Evolutionary conservation across 2,329 filamentous ascomycete genomes (phyloP).

Genomic region (Dothiorella sarmentorum): DNA sequence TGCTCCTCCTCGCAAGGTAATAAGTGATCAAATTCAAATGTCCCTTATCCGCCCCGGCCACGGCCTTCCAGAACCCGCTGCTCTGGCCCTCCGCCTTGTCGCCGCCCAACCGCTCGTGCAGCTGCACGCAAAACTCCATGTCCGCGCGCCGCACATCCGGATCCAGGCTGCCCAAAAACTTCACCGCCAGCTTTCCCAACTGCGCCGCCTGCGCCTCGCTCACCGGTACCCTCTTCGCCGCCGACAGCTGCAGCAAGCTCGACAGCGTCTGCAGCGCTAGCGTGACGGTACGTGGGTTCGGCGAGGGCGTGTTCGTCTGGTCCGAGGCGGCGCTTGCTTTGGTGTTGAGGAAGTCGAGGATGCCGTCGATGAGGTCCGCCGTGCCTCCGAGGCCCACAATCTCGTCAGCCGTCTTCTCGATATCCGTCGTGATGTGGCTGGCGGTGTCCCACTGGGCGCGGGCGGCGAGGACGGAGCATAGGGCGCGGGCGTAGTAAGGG

Average conservation of each 20-base stretch:
- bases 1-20: conserved; percentile 69
- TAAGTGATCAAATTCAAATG: conserved; percentile 76
- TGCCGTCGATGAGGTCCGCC: conserved; percentile 46
- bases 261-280: conserved; percentile 41
- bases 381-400: conserved; percentile 64
- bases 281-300: conserved; percentile 33
- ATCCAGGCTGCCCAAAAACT: conserved; percentile 37
- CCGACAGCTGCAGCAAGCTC: conserved; percentile 33
- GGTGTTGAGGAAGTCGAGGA: conserved; percentile 37
- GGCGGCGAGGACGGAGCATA: conserved; percentile 64
- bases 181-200: conserved; percentile 39
- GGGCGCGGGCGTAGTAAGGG: conserved; percentile 63
- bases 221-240: conserved; percentile 31
- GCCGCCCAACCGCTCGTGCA: conserved; percentile 63
- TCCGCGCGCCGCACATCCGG: conserved; percentile 60
- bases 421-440: conserved; percentile 68
- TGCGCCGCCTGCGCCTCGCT: conserved; percentile 34
- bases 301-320: too few species aligned
- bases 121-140: conserved; percentile 72
- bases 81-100: too few species aligned
- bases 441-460: conserved; percentile 65
- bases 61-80: conserved; percentile 62
- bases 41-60: conserved; percentile 59
- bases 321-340: conserved; percentile 19
- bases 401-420: conserved; percentile 71